These are phyloP conservation scores for Coprinellus micaceus DNA, from an alignment of 768 basidiomycete genomes.

Conservation along the genomic window DNA sequence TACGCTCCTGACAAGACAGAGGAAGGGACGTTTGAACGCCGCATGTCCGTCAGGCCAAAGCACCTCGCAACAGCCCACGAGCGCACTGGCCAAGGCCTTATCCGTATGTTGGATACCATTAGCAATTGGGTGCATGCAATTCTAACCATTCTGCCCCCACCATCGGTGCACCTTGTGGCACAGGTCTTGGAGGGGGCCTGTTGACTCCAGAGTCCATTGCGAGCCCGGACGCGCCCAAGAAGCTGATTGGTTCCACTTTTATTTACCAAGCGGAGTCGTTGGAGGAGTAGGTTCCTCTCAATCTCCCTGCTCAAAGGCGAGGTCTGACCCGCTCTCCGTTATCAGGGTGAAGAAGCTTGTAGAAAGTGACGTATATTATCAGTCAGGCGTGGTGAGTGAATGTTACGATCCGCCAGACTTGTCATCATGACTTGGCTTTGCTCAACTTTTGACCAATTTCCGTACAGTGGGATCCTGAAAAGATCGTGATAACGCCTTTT, in stretches of 20 bases:
- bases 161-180: too few relatives aligned
- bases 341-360: constrained; percentile 36
- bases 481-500: constrained; percentile 46
- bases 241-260: constrained; percentile 58
- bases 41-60: constrained; percentile 49
- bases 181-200: constrained; percentile 58
- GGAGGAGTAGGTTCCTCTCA: constrained; percentile 38
- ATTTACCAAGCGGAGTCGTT: constrained; percentile 52
- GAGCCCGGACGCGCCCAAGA: constrained; percentile 42
- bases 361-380: constrained; percentile 42
- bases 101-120: constrained; percentile 42
- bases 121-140: too few relatives aligned
- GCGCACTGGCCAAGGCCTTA: constrained; percentile 38
- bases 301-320: constrained; percentile 10
- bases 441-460: too few relatives aligned
- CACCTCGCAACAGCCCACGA: constrained; percentile 49
- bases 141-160: too few relatives aligned
- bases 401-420: background rate
- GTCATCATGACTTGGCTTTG: too few relatives aligned
- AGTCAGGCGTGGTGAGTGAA: constrained; percentile 34
- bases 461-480: constrained; percentile 56
- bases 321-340: background rate
- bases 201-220: constrained; percentile 56
- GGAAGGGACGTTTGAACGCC: constrained; percentile 50
- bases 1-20: constrained; percentile 68